Evolutionary conservation across 139 green algal genomes (phyloP).

Genomic region (Volvox reticuliferus): DNA sequence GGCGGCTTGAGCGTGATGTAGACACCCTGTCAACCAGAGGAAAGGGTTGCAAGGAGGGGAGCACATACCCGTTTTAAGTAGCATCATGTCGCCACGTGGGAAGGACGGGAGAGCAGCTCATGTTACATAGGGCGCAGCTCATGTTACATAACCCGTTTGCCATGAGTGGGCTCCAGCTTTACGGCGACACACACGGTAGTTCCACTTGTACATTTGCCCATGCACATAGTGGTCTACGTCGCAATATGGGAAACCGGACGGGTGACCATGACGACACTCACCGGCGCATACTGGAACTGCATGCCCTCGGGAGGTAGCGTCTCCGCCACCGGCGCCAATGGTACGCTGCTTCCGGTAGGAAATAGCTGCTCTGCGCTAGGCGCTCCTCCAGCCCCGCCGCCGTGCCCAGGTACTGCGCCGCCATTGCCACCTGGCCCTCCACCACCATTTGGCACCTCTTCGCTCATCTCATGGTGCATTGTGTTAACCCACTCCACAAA

Average conservation of each 20-base stretch:
- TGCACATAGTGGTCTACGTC: no score
- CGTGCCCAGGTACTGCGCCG: not conserved
- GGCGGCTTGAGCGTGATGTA: constrained; percentile 31
- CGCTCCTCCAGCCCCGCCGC: not conserved
- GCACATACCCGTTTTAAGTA: not conserved
- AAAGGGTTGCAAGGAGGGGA: not conserved
- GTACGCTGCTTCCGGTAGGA: not conserved
- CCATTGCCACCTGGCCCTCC: no score
- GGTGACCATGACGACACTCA: not conserved
- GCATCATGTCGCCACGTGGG: not conserved
- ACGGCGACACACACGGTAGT: no score
- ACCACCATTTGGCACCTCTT: not conserved
- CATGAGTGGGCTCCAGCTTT: no score
- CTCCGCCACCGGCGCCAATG: not conserved
- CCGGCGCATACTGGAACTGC: constrained; percentile 23
- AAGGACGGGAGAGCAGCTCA: no score
- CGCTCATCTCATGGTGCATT: not conserved
- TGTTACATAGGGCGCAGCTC: no score
- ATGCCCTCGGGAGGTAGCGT: not conserved
- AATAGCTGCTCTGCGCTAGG: not conserved
- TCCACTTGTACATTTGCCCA: no score
- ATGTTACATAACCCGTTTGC: no score
- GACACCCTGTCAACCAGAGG: constrained; percentile 7
- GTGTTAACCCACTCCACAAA: not conserved
- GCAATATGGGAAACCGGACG: no score